Evolutionary conservation across 306 rosid genomes (phyloP), one percentile per base, ranked within the genome.

Genomic region (Astragalus glycyphyllos): DNA sequence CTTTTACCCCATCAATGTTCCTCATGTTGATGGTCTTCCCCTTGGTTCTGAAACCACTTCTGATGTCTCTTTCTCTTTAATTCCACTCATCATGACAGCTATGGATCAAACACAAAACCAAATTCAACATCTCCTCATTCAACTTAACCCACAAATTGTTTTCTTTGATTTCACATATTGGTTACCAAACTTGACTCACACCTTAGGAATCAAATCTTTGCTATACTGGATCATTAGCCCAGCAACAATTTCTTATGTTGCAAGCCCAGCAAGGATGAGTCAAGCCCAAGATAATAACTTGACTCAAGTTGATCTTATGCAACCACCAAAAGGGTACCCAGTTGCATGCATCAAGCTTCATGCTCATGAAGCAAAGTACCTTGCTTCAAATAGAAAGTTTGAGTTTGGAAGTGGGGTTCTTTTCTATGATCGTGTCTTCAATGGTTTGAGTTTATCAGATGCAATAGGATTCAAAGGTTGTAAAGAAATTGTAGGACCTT

Each of bases 401-500:
- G 77, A 69, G 11, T 80, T 65, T 11, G 81, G 78, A 5, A 75
- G 71, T 5, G 80, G 77, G 5, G 60, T 80, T 58, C 49, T 65
- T 8, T 80, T 81, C 13, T 45, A 23, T 7, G 73, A 77, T 4
- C 61, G 79, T 1, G 0, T 72, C 0, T 0, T 6, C 10, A 26
- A 4, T 14, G 75, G 80, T 48, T 20, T 62, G 10, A 45, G 2
- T 1, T 42, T 14, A 5, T 6, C 70, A 7, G 74, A 78, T 58
- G 82, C 78, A 48, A 48, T 78, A 4, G 78, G 74, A 4, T 78
- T 65, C 78, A 78, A 72, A 41, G 78, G 82, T 1, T 78, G 78
- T 4, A 56, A 69, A 16, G 65, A 78, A 50, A 65, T 78, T 65
- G 78, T 65, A 1, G 82, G 82, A 9, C 69, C 72, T 29, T 78